Conservation (phyloP, 1,284 basidiomycete genomes). For the Sporisorium graminicola region DNA sequence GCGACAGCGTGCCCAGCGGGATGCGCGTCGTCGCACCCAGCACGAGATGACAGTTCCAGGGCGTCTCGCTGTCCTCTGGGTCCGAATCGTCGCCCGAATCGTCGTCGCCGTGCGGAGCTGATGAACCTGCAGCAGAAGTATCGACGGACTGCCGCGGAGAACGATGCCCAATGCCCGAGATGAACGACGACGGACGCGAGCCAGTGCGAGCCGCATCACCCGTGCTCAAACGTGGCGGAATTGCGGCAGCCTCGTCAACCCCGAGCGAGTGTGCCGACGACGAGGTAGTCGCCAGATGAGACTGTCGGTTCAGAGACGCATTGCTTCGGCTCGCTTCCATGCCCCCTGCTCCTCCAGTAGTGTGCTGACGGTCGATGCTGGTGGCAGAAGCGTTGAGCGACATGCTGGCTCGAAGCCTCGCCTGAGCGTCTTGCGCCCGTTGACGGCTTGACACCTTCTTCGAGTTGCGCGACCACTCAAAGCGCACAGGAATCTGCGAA, state of each 20-base stretch:
- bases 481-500: constrained; percentile 50
- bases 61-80: constrained; percentile 93
- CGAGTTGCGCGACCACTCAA: constrained; percentile 65
- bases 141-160: constrained; percentile 43
- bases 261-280: constrained; percentile 27
- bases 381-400: constrained; percentile 40
- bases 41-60: constrained; percentile 82
- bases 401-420: constrained; percentile 29
- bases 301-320: constrained; percentile 14
- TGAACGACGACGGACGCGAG: constrained; percentile 38
- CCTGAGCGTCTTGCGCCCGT: constrained; percentile 31
- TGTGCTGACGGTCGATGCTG: constrained; percentile 34
- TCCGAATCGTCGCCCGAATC: constrained; percentile 73
- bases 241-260: constrained; percentile 5
- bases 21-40: constrained; percentile 67
- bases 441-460: constrained; percentile 9
- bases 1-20: constrained; percentile 74
- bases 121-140: constrained; percentile 40
- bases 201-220: constrained; percentile 19
- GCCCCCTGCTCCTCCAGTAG: constrained; percentile 2
- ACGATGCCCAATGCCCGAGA: constrained; percentile 26
- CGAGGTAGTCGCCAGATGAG: constrained; percentile 13
- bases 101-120: constrained; percentile 32
- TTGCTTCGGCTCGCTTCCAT: constrained; percentile 29
- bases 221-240: constrained; percentile 14